Evolutionary conservation across 495 filamentous ascomycete genomes (phyloP), one percentile per base, ranked within the genome.

Genomic region (Tuber microsphaerosporum): DNA sequence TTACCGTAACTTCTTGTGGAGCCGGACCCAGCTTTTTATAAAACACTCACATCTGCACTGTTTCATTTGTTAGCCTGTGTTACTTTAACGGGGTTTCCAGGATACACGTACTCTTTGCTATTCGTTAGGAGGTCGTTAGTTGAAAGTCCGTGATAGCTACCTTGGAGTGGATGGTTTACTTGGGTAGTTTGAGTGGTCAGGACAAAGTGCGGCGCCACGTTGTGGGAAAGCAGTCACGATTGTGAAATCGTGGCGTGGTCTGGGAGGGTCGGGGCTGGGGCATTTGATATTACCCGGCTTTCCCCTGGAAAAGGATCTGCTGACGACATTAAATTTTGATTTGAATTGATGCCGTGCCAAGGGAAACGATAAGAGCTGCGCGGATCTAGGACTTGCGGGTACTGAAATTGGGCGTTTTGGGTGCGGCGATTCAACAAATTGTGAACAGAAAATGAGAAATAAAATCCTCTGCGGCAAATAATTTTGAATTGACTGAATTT

Each of bases 21-120:
- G 51, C 71, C 74, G 73, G 73, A 68, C 80, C 81, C 37, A 56
- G 56, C 72, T 56, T 61, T 26, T 61, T 61, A 14, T 31, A 16
- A 71, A 77, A 75, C 76, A 84, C 90, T 87, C 88, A 92, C 90
- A 92, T 92, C 88, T 93, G 91, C 92, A 93, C 91, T 93, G 80
- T 82, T 42, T 72, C 70, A 73, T 26, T 69, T 65, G 74, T 85
- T 76, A 85, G 83, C 84, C 71, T 75, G 73, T 43, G 71, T 69
- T 0, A 56, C 48, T 76, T 31, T 42, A 44, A 46, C 20, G 20
- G 26, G 48, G 51, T 42, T 61, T 61, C n/a, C 16, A 45, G 56
- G 71, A 74, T 68, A 70, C 70, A 88, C 88, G 84, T 90, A 89
- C 88, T 89, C 87, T 84, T 87, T 87, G 87, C 86, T 85, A 71